phyloP scores from a whole-genome alignment of 192 early-diverging fungal genomes.

The Chytriomyces confervae region DNA sequence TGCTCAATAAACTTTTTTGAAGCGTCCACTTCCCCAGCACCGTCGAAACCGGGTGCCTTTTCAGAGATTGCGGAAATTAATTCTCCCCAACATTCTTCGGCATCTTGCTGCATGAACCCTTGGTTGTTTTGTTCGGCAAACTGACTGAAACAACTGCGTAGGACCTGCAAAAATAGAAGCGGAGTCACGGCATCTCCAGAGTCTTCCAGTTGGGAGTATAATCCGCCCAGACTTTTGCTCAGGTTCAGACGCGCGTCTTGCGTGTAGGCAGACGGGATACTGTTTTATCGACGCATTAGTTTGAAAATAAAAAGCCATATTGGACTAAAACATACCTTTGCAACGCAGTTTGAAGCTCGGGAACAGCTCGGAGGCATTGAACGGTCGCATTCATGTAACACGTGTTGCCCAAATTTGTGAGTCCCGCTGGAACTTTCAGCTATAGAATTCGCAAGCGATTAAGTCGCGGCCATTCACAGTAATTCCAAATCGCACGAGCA shows the following conservation, averaged over 20 bases:
- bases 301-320: constrained; percentile 28
- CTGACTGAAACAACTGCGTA: constrained; percentile 83
- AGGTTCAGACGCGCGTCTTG: constrained; percentile 68
- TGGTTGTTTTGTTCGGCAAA: constrained; percentile 79
- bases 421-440: constrained; percentile 89
- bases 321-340: constrained; percentile 47
- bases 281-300: constrained; percentile 30
- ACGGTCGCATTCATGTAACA: constrained; percentile 82
- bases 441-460: constrained; percentile 32
- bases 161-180: constrained; percentile 46
- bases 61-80: constrained; percentile 73
- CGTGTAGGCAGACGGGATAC: constrained; percentile 54
- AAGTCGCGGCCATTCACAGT: background rate
- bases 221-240: constrained; percentile 69
- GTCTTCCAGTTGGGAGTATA: constrained; percentile 75
- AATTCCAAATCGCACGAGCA: constrained; percentile 8
- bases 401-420: constrained; percentile 93
- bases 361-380: constrained; percentile 90
- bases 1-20: constrained; percentile 72
- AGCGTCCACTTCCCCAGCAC: constrained; percentile 40
- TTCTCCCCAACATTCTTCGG: constrained; percentile 97
- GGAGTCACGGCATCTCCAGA: constrained; percentile 79
- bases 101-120: constrained; percentile 92
- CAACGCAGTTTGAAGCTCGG: constrained; percentile 74
- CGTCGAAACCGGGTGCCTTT: constrained; percentile 59